These are phyloP conservation scores for Persicaria tinctoria DNA, from an alignment of 148 eudicot genomes.

Conservation along the genomic window DNA sequence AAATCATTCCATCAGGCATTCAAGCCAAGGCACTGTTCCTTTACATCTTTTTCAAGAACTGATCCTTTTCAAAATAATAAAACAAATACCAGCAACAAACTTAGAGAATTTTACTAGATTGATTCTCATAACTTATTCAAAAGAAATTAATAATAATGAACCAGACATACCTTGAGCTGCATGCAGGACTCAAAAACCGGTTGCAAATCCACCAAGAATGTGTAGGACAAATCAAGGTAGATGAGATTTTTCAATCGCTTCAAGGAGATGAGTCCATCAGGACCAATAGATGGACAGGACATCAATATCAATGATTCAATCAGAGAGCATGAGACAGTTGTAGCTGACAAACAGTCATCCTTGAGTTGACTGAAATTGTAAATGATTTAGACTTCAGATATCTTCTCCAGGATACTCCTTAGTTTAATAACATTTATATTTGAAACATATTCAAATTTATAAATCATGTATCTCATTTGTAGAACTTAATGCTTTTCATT, in stretches of 20 bases:
- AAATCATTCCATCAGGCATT: background rate
- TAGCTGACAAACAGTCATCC: conserved; percentile 84
- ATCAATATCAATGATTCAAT: conserved; percentile 81
- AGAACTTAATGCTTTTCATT: background rate
- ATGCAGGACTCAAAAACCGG: conserved; percentile 75
- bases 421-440: background rate
- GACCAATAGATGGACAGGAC: conserved; percentile 91
- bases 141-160: background rate
- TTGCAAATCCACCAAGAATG: conserved; percentile 71
- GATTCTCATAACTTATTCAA: background rate
- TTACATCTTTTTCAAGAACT: background rate
- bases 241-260: conserved; percentile 54
- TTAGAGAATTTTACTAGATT: background rate
- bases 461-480: background rate
- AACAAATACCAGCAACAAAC: background rate
- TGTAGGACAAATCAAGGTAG: conserved; percentile 89
- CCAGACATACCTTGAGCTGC: conserved; percentile 54
- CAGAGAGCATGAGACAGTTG: conserved; percentile 67
- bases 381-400: background rate
- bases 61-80: background rate
- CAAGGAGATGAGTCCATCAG: conserved; percentile 72
- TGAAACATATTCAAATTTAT: background rate
- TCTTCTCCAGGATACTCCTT: background rate
- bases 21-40: background rate
- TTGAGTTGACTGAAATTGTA: conserved; percentile 64